Evolutionary conservation across 805 yeast species (phyloP), one percentile per base, ranked within the genome.

Genomic region (Nakazawaea siamensis): DNA sequence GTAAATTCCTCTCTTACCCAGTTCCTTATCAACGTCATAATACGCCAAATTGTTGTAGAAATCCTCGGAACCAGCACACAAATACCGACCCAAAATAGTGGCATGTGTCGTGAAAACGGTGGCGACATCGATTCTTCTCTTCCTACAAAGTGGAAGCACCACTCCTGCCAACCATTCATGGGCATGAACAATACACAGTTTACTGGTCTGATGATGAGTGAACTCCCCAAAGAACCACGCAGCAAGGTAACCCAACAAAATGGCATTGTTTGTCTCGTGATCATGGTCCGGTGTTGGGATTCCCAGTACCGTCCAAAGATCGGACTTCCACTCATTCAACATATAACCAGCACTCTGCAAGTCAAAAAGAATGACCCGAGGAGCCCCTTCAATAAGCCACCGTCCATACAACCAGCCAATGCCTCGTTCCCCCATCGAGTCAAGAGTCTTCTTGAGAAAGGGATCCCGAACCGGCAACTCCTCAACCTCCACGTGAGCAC

Each of bases 101-200:
- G 98, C 98, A 58, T 90, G 98, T 16, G 98, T 90, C 26, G 98
- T 90, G 68, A 90, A 90, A 43, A 90, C 81, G 18, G 98, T 88
- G 40, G 95, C 86, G 41, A 86, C 87, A 51, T 90, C 98, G 40
- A 90, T 80, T 50, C 86, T 73, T 51, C 97, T 76, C 58, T 85
- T 85, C 50, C 95, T 70, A 57, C 96, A 87, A 38, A 90, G 66
- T 0, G 98, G 97, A 41, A 92, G 64, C 0, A 95, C 95, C 30
- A 92, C 87, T 48, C 97, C 97, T 2, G 98, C 97, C 39, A 90
- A 70, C 98, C 98, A 90, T 63, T 90, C 98, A 63, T 90, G 98
- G 57, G 83, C 88, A 54, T 90, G 98, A 38, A 92, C 79, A 42
- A 90, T 79, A 34, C 92, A 87, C 0, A 97, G 97, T 48, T 90